Percentiles rank a stretch among this genome's conserved stretches.
Evolutionary conservation across 2,329 filamentous ascomycete genomes (phyloP).

Genomic region (Rachicladosporium sp.): DNA sequence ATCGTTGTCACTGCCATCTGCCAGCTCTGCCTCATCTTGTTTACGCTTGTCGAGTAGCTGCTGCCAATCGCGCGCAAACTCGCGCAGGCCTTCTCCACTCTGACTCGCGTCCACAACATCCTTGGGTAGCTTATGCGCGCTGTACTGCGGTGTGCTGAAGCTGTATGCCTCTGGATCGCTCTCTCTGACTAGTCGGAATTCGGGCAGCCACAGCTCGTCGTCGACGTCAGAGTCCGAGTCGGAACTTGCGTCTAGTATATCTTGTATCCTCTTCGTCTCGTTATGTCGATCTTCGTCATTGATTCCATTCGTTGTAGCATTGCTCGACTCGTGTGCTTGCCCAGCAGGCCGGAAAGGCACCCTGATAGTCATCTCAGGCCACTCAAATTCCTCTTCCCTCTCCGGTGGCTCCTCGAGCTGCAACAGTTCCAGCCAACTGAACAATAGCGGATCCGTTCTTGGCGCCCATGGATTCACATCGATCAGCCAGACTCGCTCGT

Average conservation of each 20-base stretch:
- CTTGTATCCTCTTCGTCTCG: background rate
- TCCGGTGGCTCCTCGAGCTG: constrained; percentile 47
- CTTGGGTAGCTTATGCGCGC: constrained; percentile 86
- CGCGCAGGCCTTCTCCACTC: constrained; percentile 56
- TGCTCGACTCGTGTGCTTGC: too few relatives aligned
- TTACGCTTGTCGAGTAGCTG: constrained; percentile 32
- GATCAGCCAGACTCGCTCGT: constrained; percentile 70
- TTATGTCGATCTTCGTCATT: constrained; percentile 1
- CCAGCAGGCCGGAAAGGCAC: constrained; percentile 2
- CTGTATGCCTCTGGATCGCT: constrained; percentile 83
- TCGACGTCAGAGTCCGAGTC: constrained; percentile 34
- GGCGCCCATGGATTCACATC: constrained; percentile 94
- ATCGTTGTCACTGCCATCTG: too few relatives aligned
- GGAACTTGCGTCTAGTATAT: constrained; percentile 20
- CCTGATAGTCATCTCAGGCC: background rate
- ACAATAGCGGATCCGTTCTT: constrained; percentile 77
- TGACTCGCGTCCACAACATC: constrained; percentile 67
- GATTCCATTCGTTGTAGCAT: background rate
- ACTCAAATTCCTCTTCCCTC: constrained; percentile 5
- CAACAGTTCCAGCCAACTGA: constrained; percentile 80
- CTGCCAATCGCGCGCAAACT: constrained; percentile 49
- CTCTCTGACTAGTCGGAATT: constrained; percentile 69
- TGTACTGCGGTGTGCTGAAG: constrained; percentile 77
- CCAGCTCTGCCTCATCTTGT: constrained; percentile 17
- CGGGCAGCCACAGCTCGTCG: constrained; percentile 49